These are phyloP conservation scores for Backusella luteola DNA, from an alignment of 192 early-diverging fungal genomes.

Conservation along the genomic window DNA sequence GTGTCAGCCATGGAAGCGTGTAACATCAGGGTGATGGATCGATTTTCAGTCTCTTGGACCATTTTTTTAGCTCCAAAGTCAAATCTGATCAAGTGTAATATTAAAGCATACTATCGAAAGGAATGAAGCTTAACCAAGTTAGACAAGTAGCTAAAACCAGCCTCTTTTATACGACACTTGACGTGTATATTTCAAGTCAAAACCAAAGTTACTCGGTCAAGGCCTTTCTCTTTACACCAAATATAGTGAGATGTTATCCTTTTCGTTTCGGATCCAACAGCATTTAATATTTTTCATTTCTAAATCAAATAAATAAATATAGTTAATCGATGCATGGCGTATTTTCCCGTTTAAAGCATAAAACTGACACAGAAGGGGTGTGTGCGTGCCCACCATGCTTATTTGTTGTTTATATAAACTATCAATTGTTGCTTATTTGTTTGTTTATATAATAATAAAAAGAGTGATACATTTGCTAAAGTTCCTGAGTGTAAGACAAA, in stretches of 20 bases:
- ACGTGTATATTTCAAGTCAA: not conserved
- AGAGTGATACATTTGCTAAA: not conserved
- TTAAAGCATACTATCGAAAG: not conserved
- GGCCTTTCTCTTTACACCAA: too few relatives aligned
- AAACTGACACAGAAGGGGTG: not conserved
- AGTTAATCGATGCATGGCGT: not conserved
- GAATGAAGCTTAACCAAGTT: not conserved
- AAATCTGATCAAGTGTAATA: not conserved
- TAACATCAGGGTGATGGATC: not conserved
- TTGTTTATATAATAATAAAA: not conserved
- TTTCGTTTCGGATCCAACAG: not conserved
- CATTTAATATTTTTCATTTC: not conserved
- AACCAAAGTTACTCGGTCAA: too few relatives aligned
- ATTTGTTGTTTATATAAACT: constrained; percentile 1
- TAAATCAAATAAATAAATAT: not conserved
- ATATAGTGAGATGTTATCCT: not conserved
- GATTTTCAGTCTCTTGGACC: not conserved
- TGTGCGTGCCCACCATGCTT: not conserved
- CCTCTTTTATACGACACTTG: not conserved
- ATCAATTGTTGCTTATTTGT: not conserved
- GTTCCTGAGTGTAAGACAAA: not conserved
- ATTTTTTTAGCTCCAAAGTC: too few relatives aligned
- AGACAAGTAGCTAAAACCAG: not conserved
- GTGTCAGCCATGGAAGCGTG: not conserved
- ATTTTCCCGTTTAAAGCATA: not conserved